phyloP scores from a whole-genome alignment of 2,329 filamentous ascomycete species.

The Gremmenia infestans region DNA sequence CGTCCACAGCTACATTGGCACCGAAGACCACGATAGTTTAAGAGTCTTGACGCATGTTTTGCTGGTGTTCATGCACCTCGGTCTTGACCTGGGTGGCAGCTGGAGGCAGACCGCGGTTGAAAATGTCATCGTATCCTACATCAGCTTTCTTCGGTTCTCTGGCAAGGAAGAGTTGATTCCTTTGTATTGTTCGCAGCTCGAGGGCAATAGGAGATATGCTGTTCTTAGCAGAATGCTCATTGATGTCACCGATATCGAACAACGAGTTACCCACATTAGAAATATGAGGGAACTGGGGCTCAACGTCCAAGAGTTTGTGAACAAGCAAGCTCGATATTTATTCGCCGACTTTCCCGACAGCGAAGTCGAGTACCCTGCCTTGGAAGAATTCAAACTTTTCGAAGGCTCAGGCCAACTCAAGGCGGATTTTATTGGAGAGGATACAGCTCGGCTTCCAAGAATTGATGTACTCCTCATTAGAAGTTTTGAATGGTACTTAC shows the following conservation, averaged over 20 bases:
- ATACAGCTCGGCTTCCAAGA: constrained; percentile 54
- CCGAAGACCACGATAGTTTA: constrained; percentile 58
- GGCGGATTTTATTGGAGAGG: constrained; percentile 64
- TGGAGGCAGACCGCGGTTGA: constrained; percentile 44
- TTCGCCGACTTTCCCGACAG: constrained; percentile 45
- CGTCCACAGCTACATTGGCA: constrained; percentile 45
- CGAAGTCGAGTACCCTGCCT: constrained; percentile 34
- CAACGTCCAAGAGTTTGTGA: constrained; percentile 68
- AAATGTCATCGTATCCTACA: constrained; percentile 75
- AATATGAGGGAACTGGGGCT: constrained; percentile 73
- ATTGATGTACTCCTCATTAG: constrained; percentile 70
- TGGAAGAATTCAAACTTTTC: constrained; percentile 47
- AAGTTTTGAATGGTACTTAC: constrained; percentile 78
- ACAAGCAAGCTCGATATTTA: constrained; percentile 55
- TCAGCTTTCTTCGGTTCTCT: constrained; percentile 68
- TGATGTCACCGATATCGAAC: constrained; percentile 59
- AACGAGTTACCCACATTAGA: constrained; percentile 63
- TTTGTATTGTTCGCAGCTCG: constrained; percentile 78
- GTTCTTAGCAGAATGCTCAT: constrained; percentile 74
- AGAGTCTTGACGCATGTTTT: constrained; percentile 67
- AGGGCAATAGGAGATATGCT: constrained; percentile 57
- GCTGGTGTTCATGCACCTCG: constrained; percentile 60
- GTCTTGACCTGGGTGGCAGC: constrained; percentile 41
- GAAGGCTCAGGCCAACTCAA: constrained; percentile 49
- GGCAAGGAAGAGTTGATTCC: constrained; percentile 76